A percentile compares a stretch with the other conserved stretches of the same genome.
Conservation (phyloP, 306 rosid species). For the Vigna angularis region DNA sequence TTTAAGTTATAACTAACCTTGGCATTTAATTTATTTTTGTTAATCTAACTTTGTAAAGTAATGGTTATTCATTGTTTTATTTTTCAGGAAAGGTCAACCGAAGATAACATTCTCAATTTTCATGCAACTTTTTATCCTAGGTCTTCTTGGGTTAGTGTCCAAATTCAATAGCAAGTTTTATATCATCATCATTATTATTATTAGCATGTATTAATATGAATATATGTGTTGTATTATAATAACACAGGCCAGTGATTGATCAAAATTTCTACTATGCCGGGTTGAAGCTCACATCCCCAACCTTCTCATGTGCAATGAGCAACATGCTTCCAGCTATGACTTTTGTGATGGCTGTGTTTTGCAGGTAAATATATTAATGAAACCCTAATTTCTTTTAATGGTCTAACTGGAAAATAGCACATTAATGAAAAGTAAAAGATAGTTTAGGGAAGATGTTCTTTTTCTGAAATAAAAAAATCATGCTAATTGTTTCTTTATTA, state of each 20-base stretch:
- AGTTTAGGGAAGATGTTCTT: not conserved
- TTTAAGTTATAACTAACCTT: not conserved
- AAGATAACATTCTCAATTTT: constrained; percentile 73
- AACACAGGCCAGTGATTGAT: constrained; percentile 86
- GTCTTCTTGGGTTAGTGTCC: constrained; percentile 80
- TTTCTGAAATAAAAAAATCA: not conserved
- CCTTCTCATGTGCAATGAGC: constrained; percentile 95
- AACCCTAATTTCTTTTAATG: not conserved
- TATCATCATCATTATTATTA: not conserved
- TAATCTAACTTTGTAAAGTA: not conserved
- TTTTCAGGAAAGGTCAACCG: constrained; percentile 82
- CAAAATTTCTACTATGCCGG: constrained; percentile 96
- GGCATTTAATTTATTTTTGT: not conserved
- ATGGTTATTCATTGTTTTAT: constrained; percentile 29
- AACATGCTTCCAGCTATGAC: constrained; percentile 99
- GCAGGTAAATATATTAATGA: constrained; percentile 56
- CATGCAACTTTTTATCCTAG: constrained; percentile 75
- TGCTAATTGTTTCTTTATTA: not conserved
- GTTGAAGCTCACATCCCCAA: constrained; percentile 83
- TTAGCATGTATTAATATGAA: constrained; percentile 29
- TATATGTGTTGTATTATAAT: constrained; percentile 6
- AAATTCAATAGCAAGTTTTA: not conserved
- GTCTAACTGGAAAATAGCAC: not conserved
- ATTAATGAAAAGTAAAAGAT: not conserved
- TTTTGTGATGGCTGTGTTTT: constrained; percentile 82